Evolutionary conservation across 129 eudicot species (phyloP).

Genomic region (Flaveria brownii): DNA sequence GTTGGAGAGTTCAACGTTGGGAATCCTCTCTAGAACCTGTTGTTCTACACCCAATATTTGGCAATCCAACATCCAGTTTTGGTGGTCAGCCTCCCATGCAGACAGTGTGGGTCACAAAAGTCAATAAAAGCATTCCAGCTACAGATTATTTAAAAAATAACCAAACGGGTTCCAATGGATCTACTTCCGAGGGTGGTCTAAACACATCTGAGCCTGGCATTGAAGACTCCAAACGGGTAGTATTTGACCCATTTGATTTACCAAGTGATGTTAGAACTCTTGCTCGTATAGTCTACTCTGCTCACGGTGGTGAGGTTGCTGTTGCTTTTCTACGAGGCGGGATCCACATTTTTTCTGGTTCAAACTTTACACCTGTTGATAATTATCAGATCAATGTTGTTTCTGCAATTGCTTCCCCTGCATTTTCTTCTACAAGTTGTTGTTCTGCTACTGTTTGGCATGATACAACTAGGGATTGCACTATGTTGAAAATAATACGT

Average conservation of each 20-base stretch:
- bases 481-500: slow-evolving; percentile 83
- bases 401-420: slow-evolving; percentile 98
- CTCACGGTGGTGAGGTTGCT: slow-evolving; percentile 99
- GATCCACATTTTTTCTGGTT: slow-evolving; percentile 88
- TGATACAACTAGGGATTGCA: slow-evolving; percentile 70
- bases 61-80: slow-evolving; percentile 78
- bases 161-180: slow-evolving; percentile 41
- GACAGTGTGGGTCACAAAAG: slow-evolving; percentile 96
- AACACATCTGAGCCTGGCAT: slow-evolving; percentile 51
- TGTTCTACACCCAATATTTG: slow-evolving; percentile 95
- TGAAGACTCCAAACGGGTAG: slow-evolving; percentile 61
- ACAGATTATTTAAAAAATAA: slow-evolving; percentile 57
- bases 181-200: slow-evolving; percentile 45
- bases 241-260: slow-evolving; percentile 93
- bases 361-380: slow-evolving; percentile 77
- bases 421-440: slow-evolving; percentile 99
- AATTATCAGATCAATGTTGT: slow-evolving; percentile 83
- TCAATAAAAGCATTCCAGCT: slow-evolving; percentile 87
- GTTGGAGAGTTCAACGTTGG: slow-evolving; percentile 99
- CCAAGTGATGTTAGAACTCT: slow-evolving; percentile 97
- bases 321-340: slow-evolving; percentile 91
- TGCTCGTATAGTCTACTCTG: slow-evolving; percentile 92
- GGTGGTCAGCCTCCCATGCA: slow-evolving; percentile 95
- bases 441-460: slow-evolving; percentile 99
- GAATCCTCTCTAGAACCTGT: slow-evolving; percentile 91